Base-by-base conservation (phyloP, 768 basidiomycete species). In the Tremella mesenterica region DNA sequence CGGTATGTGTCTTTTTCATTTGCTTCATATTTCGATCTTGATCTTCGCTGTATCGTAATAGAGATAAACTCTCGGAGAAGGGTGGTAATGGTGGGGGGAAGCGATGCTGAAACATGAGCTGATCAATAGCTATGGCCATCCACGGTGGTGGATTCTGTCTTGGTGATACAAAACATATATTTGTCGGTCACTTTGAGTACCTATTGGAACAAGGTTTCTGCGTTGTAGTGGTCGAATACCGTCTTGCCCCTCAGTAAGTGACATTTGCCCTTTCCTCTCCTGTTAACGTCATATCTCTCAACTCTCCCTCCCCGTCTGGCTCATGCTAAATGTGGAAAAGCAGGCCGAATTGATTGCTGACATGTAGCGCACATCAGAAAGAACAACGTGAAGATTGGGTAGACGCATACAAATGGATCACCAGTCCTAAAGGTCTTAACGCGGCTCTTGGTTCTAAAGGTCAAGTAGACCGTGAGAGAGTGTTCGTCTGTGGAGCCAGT, bases 381-480 rank as follows among this genome's bases (percentile, higher is more conserved):
- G 21, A 45, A 8, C 44, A 45, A 26, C 44, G 44, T 7, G 44
- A 45, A 26, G 44, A 45, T n/a, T 45, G 44, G 44, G n/a, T 45
- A 6, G 44, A 45, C 44, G 44, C 21, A 4, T 45, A 45, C 26
- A 21, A 28, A 21, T 45, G 44, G 44, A 25, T 28, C 5, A 45
- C 26, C 18, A 41, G 38, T 16, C 38, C 38, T 4, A 18, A n/a
- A 4, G 38, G 38, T 5, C 38, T 41, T 23, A 41, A 5, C 38
- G 4, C n/a, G 23, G 38, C 38, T 18, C 38, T 41, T 4, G 38
- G 38, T 5, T 20, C 21, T 16, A 45, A 45, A n/a, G 44, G 21
- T 16, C n/a, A 28, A 8, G 25, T 45, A 20, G 44, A 45, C 26
- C 16, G 21, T 25, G 18, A 20, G 4, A 4, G 44, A 6, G 28